Evolutionary conservation across 2,329 filamentous ascomycete genomes (phyloP), one percentile per base, ranked within the genome.

Genomic region (Cladosporium sp.): DNA sequence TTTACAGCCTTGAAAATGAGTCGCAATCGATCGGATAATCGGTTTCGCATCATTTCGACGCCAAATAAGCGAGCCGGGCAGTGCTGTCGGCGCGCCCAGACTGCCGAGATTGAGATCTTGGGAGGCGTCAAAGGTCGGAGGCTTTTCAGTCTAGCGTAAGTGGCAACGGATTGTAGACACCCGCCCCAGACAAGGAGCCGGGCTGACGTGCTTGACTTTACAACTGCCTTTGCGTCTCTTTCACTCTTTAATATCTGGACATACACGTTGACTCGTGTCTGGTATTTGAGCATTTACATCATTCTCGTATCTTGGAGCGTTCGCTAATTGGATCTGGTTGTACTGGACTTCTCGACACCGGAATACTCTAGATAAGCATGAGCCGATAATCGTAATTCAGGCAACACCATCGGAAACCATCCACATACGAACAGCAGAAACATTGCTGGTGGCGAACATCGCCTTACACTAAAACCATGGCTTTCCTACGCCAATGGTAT

Each of bases 401-500:
- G 28, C 26, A 62, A 21, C 43, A 48, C 36, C 25, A 21, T 59
- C 36, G 39, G 14, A 30, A 30, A 2, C 23, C 57, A 14, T 59
- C 26, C 13, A 16, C 11, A 26, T 32, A 18, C n/a, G 25, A 28
- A n/a, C 21, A 28, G 30, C 23, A 8, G 13, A 60, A 14, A 32
- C 5, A 13, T 16, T 26, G 34, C 58, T 25, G 3, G 30, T 11
- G 25, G 43, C 26, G 18, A 8, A 34, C n/a, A 21, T 30, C 5
- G 60, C 34, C 53, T 58, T 14, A 8, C 14, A 58, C n/a, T 18
- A 13, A 54, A 6, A 59, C 1, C n/a, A 74, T 74, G 72, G 69
- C 58, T 36, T 74, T 75, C 67, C n/a, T 75, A 23, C 69, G 74
- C 49, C 85, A 88, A 76, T 82, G 83, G 72, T 84, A 82, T 82